Evolutionary conservation across 352 stramenopile genomes (phyloP), one percentile per base, ranked within the genome.

Genomic region (Globisporangium megalacanthum): DNA sequence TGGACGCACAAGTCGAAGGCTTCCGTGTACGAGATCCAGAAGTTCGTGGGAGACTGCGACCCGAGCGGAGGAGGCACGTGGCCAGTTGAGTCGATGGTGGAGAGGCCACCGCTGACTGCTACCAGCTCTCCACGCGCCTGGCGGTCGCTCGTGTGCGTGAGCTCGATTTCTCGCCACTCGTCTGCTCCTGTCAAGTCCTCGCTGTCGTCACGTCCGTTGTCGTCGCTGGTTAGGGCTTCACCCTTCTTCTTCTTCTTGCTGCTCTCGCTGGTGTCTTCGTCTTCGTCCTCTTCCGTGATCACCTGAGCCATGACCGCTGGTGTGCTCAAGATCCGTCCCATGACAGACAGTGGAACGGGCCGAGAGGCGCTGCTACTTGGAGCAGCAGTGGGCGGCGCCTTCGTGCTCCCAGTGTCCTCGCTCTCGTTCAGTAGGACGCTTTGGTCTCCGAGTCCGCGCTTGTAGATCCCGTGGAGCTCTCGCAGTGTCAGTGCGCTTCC

Each of bases 381-480:
- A 9, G 19, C 35, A 49, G 47, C 19, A 22, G 46, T 7, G 20
- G 25, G 11, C 20, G 25, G 19, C 15, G 25, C 25, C 11, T 9
- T 62, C 22, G 13, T 37, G 22, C 14, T n/a, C 22, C 14, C 50
- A 4, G 61, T 33, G 36, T 60, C 36, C 15, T 58, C 39, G 20
- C 75, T 65, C 29, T 79, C 74, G 41, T 88, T 45, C 47, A 89
- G 60, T 13, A 75, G 57, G 20, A 86, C 73, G 60, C 74, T 68
- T 54, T 94, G 83, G 41, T 93, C 83, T 4, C 83, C 83, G 15
- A 93, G 66, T 2, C 83, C 83, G 35, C 79, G 77, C 41, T 90
- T 93, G 67, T 93, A 93, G 46, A 91, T 93, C 36, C 65, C 78
- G 51, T 93, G 79, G 15, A 93, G 60, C 54, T 93, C 78, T 51